Percentiles rank a stretch among this genome's conserved stretches.
Conservation (phyloP, 768 basidiomycete species). For the Kwoniella bestiolae region DNA sequence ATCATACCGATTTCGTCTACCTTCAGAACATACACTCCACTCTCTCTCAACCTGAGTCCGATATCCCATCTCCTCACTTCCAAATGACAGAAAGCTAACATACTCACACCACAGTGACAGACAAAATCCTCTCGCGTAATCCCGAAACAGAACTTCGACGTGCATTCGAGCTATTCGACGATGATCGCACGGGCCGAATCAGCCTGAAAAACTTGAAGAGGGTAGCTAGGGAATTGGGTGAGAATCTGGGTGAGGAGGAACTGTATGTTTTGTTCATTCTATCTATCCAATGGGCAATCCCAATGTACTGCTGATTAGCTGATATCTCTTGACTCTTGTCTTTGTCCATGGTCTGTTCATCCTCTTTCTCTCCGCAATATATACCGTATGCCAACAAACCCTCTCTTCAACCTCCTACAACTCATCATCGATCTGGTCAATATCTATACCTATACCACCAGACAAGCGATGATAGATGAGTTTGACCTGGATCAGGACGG, state of each 20-base stretch:
- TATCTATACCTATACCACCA: slow-evolving; percentile 55
- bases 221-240: slow-evolving; percentile 96
- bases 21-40: too few relatives aligned
- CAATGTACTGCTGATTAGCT: too few relatives aligned
- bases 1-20: neutral
- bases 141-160: slow-evolving; percentile 95
- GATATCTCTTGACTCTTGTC: too few relatives aligned
- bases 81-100: too few relatives aligned
- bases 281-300: neutral
- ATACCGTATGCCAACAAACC: too few relatives aligned
- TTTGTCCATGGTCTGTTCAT: too few relatives aligned
- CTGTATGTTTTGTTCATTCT: slow-evolving; percentile 67
- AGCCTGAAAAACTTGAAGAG: slow-evolving; percentile 84
- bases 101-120: slow-evolving; percentile 71
- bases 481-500: slow-evolving; percentile 98
- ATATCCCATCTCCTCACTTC: too few relatives aligned
- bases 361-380: too few relatives aligned
- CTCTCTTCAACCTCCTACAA: neutral
- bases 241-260: slow-evolving; percentile 92
- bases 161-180: slow-evolving; percentile 95
- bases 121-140: slow-evolving; percentile 88
- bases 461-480: slow-evolving; percentile 99
- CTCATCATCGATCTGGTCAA: neutral
- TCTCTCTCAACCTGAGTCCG: too few relatives aligned
- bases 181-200: slow-evolving; percentile 93